Base-by-base conservation (phyloP, 306 rosid species). In the Herpetospermum pedunculosum region DNA sequence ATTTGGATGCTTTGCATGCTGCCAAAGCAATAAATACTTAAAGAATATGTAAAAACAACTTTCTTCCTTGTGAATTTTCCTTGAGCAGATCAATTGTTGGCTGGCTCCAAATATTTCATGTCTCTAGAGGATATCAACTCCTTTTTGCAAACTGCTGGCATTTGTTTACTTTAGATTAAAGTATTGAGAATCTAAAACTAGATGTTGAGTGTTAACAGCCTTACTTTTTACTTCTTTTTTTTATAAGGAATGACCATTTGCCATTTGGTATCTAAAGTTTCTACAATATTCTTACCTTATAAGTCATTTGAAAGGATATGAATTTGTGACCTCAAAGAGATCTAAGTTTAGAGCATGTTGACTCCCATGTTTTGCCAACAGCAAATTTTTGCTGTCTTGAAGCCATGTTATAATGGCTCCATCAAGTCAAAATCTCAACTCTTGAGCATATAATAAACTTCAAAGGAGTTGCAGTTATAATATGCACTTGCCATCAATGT, bases 1-100 rank as follows among this genome's bases (percentile, higher is more conserved):
- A 59, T 63, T 44, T 64, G 73, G 80, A 65, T 83, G 74, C 85
- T 80, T 78, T 83, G 88, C 78, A 87, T 81, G 82, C 83, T 84
- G 75, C 81, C 83, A 78, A 68, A 68, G 6, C 34, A 23, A 12
- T 38, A 11, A 21, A 67, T 14, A 40, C 34, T 67, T 67, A 21
- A 67, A 67, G 21, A 41, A 40, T 67, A 23, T 23, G 30, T 65
- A 38, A 55, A 48, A 48, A 18, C 18, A 8, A 35, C 26, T 63
- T 23, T 63, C 28, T 19, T 37, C 26, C 25, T n/a, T 37, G 70
- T 63, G 47, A 63, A 63, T 9, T 37, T 35, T 35, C 23, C 37
- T 63, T 37, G 47, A 63, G 70, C 70, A 63, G 44, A 63, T 63
- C 70, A 35, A 63, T 63, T 37, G 10, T 63, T 63, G 48, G 48